phyloP scores from a whole-genome alignment of 1,139 yeast genomes.

The Pichia sp. region DNA sequence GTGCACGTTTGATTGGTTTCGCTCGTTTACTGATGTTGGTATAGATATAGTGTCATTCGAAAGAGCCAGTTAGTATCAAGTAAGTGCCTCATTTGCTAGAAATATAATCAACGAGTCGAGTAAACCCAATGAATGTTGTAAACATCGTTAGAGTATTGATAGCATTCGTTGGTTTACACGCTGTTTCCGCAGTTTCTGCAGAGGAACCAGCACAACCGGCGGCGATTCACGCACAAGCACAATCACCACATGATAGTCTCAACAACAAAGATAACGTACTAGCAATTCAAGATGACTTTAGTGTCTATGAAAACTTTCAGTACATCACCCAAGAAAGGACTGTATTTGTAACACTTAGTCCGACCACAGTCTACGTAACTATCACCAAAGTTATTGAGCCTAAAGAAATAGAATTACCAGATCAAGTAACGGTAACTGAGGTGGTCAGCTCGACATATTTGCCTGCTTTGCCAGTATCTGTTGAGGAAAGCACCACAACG shows the following conservation, averaged over 20 bases:
- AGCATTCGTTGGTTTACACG: too few species aligned
- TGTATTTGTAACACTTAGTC: conserved; percentile 21
- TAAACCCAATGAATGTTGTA: too few species aligned
- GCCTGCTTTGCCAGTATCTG: neutral
- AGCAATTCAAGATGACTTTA: conserved; percentile 6
- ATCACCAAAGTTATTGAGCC: conserved; percentile 17
- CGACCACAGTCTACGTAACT: conserved; percentile 20
- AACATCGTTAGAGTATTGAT: too few species aligned
- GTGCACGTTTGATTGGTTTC: too few species aligned
- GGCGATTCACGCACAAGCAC: neutral
- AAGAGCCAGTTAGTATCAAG: too few species aligned
- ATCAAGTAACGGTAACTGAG: neutral
- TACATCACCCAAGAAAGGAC: conserved; percentile 9
- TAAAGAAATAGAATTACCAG: neutral
- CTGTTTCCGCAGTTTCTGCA: too few species aligned
- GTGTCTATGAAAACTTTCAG: conserved; percentile 4
- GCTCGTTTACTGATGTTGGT: too few species aligned
- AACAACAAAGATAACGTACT: conserved; percentile 1
- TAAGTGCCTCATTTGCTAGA: too few species aligned
- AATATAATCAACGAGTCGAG: too few species aligned
- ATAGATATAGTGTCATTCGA: too few species aligned
- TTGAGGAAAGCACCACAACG: neutral
- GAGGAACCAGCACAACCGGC: too few species aligned
- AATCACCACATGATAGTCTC: conserved; percentile 2
- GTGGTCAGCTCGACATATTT: too few species aligned